Percentiles rank a stretch among this genome's conserved stretches.
Conservation (phyloP, 2,329 filamentous ascomycete species). For the Pleomassaria siparia region DNA sequence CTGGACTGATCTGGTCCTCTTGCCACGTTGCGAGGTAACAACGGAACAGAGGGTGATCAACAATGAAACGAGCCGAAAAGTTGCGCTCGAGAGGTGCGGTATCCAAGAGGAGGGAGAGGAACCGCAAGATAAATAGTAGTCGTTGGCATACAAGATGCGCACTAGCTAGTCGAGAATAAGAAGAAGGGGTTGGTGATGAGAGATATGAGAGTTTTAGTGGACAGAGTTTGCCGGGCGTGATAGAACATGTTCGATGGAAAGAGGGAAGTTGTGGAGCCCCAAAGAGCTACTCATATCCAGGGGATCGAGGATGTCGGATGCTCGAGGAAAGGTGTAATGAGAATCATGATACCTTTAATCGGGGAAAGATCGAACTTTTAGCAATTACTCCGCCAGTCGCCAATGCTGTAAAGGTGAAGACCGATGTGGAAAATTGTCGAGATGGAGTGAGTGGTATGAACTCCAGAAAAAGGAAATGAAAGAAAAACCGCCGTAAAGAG, state of each 20-base stretch:
- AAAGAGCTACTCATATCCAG: constrained; percentile 15
- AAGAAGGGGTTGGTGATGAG: not conserved
- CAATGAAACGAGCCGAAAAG: constrained; percentile 27
- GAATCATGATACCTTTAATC: constrained; percentile 20
- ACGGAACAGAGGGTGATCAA: constrained; percentile 33
- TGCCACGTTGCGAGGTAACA: not conserved
- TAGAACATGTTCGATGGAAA: constrained; percentile 2
- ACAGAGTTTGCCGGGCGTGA: constrained; percentile 1
- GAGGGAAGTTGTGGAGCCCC: constrained; percentile 2
- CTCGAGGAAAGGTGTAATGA: constrained; percentile 10
- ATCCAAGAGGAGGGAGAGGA: constrained; percentile 25
- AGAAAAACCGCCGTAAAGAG: constrained; percentile 13
- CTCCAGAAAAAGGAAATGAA: constrained; percentile 8
- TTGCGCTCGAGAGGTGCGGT: constrained; percentile 23
- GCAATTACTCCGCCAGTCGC: constrained; percentile 13
- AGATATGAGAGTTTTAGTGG: constrained; percentile 8
- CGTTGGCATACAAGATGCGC: constrained; percentile 2
- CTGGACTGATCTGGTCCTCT: constrained; percentile 34
- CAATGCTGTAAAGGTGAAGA: constrained; percentile 14
- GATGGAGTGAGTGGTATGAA: constrained; percentile 12
- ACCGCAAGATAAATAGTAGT: constrained; percentile 13
- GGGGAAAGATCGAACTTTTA: constrained; percentile 25
- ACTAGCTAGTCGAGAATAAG: constrained; percentile 4
- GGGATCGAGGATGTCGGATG: constrained; percentile 12
- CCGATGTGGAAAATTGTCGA: constrained; percentile 1